phyloP scores from a whole-genome alignment of 176 grass and related monocot genomes.

The Typha latifolia region DNA sequence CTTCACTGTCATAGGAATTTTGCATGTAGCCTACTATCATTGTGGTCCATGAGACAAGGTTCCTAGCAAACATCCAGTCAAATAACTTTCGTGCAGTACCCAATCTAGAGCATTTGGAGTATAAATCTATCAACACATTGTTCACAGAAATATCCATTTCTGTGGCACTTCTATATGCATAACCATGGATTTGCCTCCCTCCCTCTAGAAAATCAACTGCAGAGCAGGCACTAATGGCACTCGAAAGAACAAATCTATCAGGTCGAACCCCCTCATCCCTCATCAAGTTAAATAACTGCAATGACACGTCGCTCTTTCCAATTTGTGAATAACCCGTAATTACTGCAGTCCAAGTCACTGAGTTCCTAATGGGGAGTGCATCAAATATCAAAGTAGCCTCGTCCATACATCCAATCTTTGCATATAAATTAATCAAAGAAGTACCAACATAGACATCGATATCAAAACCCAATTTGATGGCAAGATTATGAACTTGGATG shows the following conservation, averaged over 20 bases:
- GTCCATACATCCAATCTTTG: slow-evolving; percentile 42
- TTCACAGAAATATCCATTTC: slow-evolving; percentile 37
- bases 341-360: slow-evolving; percentile 57
- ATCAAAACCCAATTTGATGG: slow-evolving; percentile 31
- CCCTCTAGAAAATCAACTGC: slow-evolving; percentile 38
- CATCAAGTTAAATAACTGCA: slow-evolving; percentile 59
- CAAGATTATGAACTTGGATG: slow-evolving; percentile 41
- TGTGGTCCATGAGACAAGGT: slow-evolving; percentile 85
- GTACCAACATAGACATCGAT: slow-evolving; percentile 43
- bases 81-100: slow-evolving; percentile 51
- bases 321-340: slow-evolving; percentile 47
- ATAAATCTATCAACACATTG: slow-evolving; percentile 51
- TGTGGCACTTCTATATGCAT: slow-evolving; percentile 31
- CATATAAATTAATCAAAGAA: slow-evolving; percentile 43
- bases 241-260: slow-evolving; percentile 58
- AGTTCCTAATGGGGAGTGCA: slow-evolving; percentile 40
- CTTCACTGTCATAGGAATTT: slow-evolving; percentile 41
- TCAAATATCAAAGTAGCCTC: slow-evolving; percentile 38
- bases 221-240: slow-evolving; percentile 54
- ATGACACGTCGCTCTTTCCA: slow-evolving; percentile 21
- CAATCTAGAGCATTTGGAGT: slow-evolving; percentile 55
- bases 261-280: slow-evolving; percentile 19
- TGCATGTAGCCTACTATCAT: slow-evolving; percentile 76
- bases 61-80: slow-evolving; percentile 31
- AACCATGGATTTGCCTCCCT: slow-evolving; percentile 52